Conservation (phyloP, 2,329 filamentous ascomycete species). For the Colletotrichum tanaceti region DNA sequence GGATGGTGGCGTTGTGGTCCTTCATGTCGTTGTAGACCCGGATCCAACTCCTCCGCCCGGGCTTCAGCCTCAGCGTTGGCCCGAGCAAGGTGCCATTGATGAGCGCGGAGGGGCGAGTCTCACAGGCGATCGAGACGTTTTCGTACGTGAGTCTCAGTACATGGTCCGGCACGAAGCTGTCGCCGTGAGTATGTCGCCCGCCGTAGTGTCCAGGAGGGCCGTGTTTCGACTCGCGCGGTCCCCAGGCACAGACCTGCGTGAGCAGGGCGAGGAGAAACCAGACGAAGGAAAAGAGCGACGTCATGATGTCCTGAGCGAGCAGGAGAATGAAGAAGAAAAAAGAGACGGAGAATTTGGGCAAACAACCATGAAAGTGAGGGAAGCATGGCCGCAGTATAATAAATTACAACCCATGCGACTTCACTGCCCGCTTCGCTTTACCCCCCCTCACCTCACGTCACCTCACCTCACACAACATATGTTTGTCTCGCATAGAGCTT, state of each 20-base stretch:
- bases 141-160: slow-evolving; percentile 42
- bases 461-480: not conserved
- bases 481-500: not conserved
- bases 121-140: slow-evolving; percentile 59
- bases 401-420: too few species aligned
- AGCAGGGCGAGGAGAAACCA: slow-evolving; percentile 28
- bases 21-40: slow-evolving; percentile 68
- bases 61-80: slow-evolving; percentile 59
- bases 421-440: too few species aligned
- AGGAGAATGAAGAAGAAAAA: not conserved
- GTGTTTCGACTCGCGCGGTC: slow-evolving; percentile 8
- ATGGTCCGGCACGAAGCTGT: slow-evolving; percentile 28
- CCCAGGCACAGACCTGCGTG: slow-evolving; percentile 24
- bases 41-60: slow-evolving; percentile 65
- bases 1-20: slow-evolving; percentile 67
- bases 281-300: slow-evolving; percentile 16
- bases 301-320: slow-evolving; percentile 18
- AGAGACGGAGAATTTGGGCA: not conserved
- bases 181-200: slow-evolving; percentile 24
- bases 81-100: slow-evolving; percentile 66
- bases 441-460: too few species aligned
- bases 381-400: too few species aligned
- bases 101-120: slow-evolving; percentile 58
- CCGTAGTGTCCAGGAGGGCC: slow-evolving; percentile 36
- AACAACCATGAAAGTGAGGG: too few species aligned